Percentiles rank a stretch among this genome's conserved stretches.
These are phyloP conservation scores for Fusarium buharicum DNA, from an alignment of 2,329 filamentous ascomycete genomes.

Conservation along the genomic window DNA sequence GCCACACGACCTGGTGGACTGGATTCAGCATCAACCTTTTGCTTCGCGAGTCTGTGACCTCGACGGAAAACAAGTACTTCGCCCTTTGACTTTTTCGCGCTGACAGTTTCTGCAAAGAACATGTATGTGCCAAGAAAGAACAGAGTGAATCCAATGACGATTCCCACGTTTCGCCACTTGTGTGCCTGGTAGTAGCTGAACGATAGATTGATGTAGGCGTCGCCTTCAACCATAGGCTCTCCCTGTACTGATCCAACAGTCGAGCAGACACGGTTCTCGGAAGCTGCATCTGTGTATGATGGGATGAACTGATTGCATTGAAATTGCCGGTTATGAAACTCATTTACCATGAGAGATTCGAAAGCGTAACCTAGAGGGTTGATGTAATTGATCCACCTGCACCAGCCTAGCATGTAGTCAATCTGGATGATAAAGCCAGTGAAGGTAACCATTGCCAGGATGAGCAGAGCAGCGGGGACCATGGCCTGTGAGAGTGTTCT, in stretches of 20 bases:
- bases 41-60: conserved; percentile 42
- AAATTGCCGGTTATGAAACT: conserved; percentile 59
- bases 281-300: conserved; percentile 42
- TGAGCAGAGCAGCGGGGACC: conserved; percentile 53
- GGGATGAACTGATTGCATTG: conserved; percentile 45
- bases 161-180: conserved; percentile 67
- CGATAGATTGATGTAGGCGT: conserved; percentile 56
- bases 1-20: conserved; percentile 11
- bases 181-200: conserved; percentile 59
- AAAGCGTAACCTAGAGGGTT: conserved; percentile 73
- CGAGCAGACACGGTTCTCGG: conserved; percentile 55
- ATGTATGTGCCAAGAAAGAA: conserved; percentile 62
- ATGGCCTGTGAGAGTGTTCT: conserved; percentile 62
- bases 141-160: conserved; percentile 62
- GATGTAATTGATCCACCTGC: conserved; percentile 73
- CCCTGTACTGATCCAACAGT: conserved; percentile 60
- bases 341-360: conserved; percentile 72
- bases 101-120: conserved; percentile 58
- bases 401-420: conserved; percentile 68
- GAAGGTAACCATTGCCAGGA: conserved; percentile 45
- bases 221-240: conserved; percentile 56
- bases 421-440: conserved; percentile 61
- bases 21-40: conserved; percentile 24
- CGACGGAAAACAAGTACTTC: conserved; percentile 69
- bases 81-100: conserved; percentile 66